Conservation (phyloP, 2,329 filamentous ascomycete genomes). For the Diaporthe citriasiana region DNA sequence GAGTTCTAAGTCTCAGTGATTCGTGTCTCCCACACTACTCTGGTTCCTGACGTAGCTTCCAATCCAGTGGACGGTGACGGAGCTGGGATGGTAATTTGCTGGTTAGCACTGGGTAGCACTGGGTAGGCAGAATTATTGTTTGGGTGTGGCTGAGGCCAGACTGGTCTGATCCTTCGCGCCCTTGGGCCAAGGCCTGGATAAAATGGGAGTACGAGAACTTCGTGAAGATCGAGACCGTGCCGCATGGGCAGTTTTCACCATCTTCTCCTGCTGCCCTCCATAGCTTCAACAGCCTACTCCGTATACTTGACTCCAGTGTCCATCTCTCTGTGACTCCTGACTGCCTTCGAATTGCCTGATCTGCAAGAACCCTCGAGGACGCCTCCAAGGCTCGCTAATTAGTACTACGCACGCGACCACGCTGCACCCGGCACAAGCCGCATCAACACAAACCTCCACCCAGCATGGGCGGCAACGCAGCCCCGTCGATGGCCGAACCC, state of each 20-base stretch:
- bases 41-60: background rate
- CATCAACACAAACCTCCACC: background rate
- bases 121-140: background rate
- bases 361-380: too few relatives aligned
- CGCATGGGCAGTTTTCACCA: background rate
- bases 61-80: background rate
- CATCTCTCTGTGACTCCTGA: background rate
- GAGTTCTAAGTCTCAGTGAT: background rate
- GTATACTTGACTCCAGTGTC: background rate
- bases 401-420: background rate
- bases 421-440: background rate
- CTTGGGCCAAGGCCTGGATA: background rate
- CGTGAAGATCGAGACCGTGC: background rate
- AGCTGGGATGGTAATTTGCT: background rate
- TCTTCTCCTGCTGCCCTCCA: background rate
- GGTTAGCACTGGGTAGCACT: too few relatives aligned
- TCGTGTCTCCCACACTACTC: conserved; percentile 1
- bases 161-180: conserved; percentile 24
- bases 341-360: too few relatives aligned
- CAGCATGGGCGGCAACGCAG: background rate
- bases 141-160: conserved; percentile 12
- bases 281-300: too few relatives aligned
- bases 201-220: background rate
- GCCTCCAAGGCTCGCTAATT: background rate
- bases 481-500: background rate